Evolutionary conservation across 176 grass and related monocot species (phyloP), one percentile per base, ranked within the genome.

Genomic region (Oryza australiensis): DNA sequence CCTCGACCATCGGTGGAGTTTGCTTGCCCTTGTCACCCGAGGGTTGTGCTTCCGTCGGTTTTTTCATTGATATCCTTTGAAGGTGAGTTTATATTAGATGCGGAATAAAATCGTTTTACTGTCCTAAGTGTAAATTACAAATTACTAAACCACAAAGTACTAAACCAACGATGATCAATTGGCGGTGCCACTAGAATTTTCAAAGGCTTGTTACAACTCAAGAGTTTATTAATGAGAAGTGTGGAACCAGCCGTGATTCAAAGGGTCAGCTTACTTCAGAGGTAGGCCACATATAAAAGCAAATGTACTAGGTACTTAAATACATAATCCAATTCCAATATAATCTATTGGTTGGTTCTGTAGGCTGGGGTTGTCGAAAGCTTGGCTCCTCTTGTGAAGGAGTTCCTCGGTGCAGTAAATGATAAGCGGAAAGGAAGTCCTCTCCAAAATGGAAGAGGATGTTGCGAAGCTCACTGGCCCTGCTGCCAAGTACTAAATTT

Each of bases 221-320:
- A n/a, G n/a, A 88, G 67, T 99, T 99, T 70, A 91, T 99, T 55
- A 99, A 99, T 85, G 93, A 99, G 86, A 95, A 90, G 62, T 86
- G 84, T 88, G 96, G 93, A 80, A 95, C 91, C 3, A 91, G 68
- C 77, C 87, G 93, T 82, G 89, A 99, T 76, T 85, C 91, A 20
- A 99, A 93, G 79, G 93, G 96, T 68, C 87, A 93, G 83, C 93
- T 99, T 41, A 92, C 87, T 78, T 85, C 87, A 40, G 88, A 99
- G 89, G 96, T 94, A 73, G 66, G 87, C 72, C 3, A 66, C 62
- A 72, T n/a, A 45, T 81, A 60, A 48, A 64, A 80, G 57, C 42
- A 77, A 53, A 57, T 74, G 30, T 32, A 45, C 15, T 14, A 60
- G 9, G 13, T 11, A 77, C 42, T 42, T 65, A 72, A 77, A 26